These are phyloP conservation scores for Cyberlindnera galapagoensis DNA, from an alignment of 805 yeast genomes.

Conservation along the genomic window DNA sequence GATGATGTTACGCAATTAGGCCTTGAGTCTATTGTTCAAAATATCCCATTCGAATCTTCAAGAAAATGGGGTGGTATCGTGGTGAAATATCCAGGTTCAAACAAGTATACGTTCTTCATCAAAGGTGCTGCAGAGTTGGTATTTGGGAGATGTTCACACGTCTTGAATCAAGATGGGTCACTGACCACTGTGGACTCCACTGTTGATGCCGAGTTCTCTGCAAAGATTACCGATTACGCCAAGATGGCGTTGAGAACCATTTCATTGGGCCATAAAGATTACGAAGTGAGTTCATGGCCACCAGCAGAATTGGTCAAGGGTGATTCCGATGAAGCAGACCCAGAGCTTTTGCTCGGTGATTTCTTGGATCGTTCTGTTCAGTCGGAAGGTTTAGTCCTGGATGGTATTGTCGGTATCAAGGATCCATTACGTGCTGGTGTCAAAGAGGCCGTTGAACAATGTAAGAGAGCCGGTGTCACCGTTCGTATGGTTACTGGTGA, in stretches of 20 bases:
- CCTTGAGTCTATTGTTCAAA: conserved; percentile 47
- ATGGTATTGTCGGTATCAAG: conserved; percentile 85
- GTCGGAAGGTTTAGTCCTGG: conserved; percentile 41
- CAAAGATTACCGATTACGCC: conserved; percentile 55
- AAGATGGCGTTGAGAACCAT: conserved; percentile 80
- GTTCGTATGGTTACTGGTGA: conserved; percentile 99
- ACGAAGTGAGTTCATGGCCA: conserved; percentile 55
- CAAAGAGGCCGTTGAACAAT: conserved; percentile 77
- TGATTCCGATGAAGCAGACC: conserved; percentile 36
- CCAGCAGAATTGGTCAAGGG: conserved; percentile 40
- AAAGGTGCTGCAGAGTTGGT: conserved; percentile 97
- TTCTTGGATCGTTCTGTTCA: conserved; percentile 20
- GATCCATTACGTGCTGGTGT: conserved; percentile 94
- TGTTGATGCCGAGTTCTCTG: conserved; percentile 28
- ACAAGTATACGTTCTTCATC: conserved; percentile 50
- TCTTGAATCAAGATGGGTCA: conserved; percentile 27
- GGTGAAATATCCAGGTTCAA: conserved; percentile 36
- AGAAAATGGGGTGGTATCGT: conserved; percentile 91
- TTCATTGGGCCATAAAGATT: conserved; percentile 79
- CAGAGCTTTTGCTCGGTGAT: conserved; percentile 34
- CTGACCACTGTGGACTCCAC: conserved; percentile 14
- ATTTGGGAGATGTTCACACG: conserved; percentile 48
- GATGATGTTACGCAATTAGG: conserved; percentile 25
- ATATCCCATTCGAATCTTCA: conserved; percentile 86
- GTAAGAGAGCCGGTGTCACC: conserved; percentile 86